Evolutionary conservation across 2,329 filamentous ascomycete genomes (phyloP).

Genomic region (Fusarium subglutinans): DNA sequence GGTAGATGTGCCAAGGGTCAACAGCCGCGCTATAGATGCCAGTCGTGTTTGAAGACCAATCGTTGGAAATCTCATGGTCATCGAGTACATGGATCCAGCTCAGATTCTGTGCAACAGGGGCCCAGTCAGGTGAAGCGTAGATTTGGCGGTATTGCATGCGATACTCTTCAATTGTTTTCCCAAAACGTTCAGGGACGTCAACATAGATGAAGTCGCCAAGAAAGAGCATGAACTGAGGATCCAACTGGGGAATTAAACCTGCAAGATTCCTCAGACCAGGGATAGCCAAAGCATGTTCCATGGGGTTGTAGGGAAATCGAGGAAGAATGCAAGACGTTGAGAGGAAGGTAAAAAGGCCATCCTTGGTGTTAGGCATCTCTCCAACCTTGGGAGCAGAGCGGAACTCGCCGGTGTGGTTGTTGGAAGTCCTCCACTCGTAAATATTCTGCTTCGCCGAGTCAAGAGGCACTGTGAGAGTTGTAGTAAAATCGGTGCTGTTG

Average conservation of each 20-base stretch:
- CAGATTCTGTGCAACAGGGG: constrained; percentile 75
- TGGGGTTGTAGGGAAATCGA: constrained; percentile 86
- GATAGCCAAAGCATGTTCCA: constrained; percentile 84
- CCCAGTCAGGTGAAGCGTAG: constrained; percentile 96
- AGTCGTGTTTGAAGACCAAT: constrained; percentile 86
- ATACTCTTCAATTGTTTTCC: constrained; percentile 77
- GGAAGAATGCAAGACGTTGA: constrained; percentile 94
- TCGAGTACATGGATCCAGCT: constrained; percentile 98
- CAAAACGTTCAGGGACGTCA: constrained; percentile 86
- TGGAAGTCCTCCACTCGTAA: constrained; percentile 88
- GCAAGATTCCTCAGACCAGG: constrained; percentile 83
- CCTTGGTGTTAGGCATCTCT: constrained; percentile 64
- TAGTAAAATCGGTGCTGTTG: constrained; percentile 85
- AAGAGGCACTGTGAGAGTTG: constrained; percentile 71
- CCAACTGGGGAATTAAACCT: constrained; percentile 73
- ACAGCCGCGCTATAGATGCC: constrained; percentile 82
- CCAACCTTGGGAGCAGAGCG: constrained; percentile 78
- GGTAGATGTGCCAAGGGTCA: constrained; percentile 88
- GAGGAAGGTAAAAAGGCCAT: constrained; percentile 85
- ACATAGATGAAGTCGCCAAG: constrained; percentile 90
- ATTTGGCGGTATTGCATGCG: constrained; percentile 92
- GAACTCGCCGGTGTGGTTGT: constrained; percentile 86
- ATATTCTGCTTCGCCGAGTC: constrained; percentile 72
- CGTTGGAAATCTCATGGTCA: constrained; percentile 95
- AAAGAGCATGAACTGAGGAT: constrained; percentile 83